phyloP scores from a whole-genome alignment of 352 stramenopile species.

The Pythium phragmiticola region DNA sequence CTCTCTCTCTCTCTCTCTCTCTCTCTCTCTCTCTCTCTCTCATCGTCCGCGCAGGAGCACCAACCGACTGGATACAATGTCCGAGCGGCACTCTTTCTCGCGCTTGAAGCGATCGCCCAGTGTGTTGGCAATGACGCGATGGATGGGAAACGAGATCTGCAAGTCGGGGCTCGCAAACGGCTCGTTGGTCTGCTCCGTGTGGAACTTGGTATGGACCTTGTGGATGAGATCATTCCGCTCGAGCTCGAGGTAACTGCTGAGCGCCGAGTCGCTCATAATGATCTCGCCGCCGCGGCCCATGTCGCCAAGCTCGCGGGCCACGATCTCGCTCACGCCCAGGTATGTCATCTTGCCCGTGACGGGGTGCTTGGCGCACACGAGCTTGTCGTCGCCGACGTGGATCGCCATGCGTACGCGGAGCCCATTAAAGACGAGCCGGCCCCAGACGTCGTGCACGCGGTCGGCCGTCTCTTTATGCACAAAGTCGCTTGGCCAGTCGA shows the following conservation, averaged over 20 bases:
- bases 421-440: conserved; percentile 58
- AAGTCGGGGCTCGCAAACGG: conserved; percentile 21
- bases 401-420: conserved; percentile 80
- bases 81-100: conserved; percentile 23
- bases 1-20: no score
- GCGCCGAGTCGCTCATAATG: conserved; percentile 57
- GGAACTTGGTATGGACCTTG: conserved; percentile 24
- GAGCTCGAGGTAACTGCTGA: conserved; percentile 42
- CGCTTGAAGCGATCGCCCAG: conserved; percentile 26
- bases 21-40: neutral
- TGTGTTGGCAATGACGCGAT: conserved; percentile 18
- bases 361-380: conserved; percentile 66
- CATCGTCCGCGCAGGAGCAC: conserved; percentile 22
- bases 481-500: conserved; percentile 49
- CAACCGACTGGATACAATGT: conserved; percentile 20
- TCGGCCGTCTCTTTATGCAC: conserved; percentile 41
- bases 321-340: conserved; percentile 62
- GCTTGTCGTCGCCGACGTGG: conserved; percentile 61
- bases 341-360: conserved; percentile 82
- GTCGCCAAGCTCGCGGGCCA: conserved; percentile 66
- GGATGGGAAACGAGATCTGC: conserved; percentile 19
- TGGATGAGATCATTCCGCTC: conserved; percentile 24
- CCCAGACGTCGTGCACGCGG: conserved; percentile 58
- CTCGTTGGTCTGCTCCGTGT: conserved; percentile 6
- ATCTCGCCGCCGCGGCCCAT: conserved; percentile 66